A percentile compares a stretch with the other conserved stretches of the same genome.
Evolutionary conservation across 2,329 filamentous ascomycete genomes (phyloP).

Genomic region (Venturia asperata): DNA sequence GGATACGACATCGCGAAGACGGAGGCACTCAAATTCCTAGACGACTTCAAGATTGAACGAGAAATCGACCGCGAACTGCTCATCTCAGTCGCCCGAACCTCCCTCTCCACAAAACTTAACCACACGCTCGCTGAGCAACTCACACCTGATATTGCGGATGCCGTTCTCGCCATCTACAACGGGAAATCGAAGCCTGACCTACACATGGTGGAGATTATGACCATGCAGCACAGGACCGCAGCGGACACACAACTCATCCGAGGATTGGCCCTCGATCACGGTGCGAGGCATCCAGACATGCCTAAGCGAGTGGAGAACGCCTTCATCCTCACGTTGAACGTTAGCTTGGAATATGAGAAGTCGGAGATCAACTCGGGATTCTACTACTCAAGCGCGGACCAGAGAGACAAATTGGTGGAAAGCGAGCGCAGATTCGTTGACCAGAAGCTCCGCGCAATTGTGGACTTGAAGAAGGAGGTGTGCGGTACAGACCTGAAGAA

Average conservation of each 20-base stretch:
- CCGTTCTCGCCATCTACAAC: conserved; percentile 89
- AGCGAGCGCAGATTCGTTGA: conserved; percentile 94
- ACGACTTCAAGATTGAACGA: conserved; percentile 81
- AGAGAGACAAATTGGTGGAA: conserved; percentile 96
- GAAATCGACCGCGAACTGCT: conserved; percentile 91
- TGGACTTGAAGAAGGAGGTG: conserved; percentile 95
- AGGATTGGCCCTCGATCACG: conserved; percentile 88
- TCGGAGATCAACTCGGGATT: conserved; percentile 98
- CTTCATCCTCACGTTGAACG: conserved; percentile 89
- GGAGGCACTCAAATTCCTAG: conserved; percentile 86
- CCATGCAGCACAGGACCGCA: conserved; percentile 96
- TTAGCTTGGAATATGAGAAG: conserved; percentile 97
- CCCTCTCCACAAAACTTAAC: conserved; percentile 92
- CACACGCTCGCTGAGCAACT: conserved; percentile 79
- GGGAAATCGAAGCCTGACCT: conserved; percentile 86
- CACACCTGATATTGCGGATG: conserved; percentile 91
- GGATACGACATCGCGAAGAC: conserved; percentile 95
- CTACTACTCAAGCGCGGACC: conserved; percentile 95
- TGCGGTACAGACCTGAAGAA: conserved; percentile 91
- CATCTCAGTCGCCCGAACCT: conserved; percentile 86
- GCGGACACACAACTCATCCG: conserved; percentile 94
- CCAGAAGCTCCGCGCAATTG: conserved; percentile 92
- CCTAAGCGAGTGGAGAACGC: conserved; percentile 94
- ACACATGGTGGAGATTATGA: conserved; percentile 99
- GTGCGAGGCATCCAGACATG: conserved; percentile 96